Percentiles rank a stretch among this genome's conserved stretches.
Evolutionary conservation across 306 rosid genomes (phyloP).

Genomic region (Glycine tomentella): DNA sequence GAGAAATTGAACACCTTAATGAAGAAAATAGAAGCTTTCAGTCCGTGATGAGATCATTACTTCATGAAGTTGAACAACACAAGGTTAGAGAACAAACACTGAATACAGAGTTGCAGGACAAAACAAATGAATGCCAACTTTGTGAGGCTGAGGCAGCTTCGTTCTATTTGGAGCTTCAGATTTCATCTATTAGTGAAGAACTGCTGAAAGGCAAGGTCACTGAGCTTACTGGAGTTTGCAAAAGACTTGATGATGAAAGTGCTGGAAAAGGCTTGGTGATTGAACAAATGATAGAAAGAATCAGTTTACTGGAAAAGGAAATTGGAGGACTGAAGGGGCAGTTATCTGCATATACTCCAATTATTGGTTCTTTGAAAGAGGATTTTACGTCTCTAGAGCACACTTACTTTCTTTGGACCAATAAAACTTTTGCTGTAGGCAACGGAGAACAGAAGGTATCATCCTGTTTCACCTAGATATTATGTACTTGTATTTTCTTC

Average conservation of each 20-base stretch:
- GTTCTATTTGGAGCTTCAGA: constrained; percentile 82
- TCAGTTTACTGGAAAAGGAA: constrained; percentile 65
- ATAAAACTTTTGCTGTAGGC: constrained; percentile 46
- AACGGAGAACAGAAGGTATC: constrained; percentile 61
- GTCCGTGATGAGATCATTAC: constrained; percentile 57
- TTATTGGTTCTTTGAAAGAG: constrained; percentile 71
- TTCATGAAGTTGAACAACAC: constrained; percentile 64
- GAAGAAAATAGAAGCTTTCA: constrained; percentile 59
- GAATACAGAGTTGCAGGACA: constrained; percentile 71
- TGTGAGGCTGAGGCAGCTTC: constrained; percentile 89
- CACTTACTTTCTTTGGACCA: constrained; percentile 62
- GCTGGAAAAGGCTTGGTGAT: constrained; percentile 61
- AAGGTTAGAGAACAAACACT: constrained; percentile 69
- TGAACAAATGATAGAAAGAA: constrained; percentile 63
- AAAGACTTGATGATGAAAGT: constrained; percentile 71
- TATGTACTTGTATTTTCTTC: not conserved
- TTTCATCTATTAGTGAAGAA: constrained; percentile 73
- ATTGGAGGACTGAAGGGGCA: constrained; percentile 62
- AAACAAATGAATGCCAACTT: constrained; percentile 70
- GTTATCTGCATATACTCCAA: constrained; percentile 73
- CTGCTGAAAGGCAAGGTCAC: constrained; percentile 74
- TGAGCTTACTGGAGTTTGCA: constrained; percentile 74
- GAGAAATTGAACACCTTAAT: constrained; percentile 64
- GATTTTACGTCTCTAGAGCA: constrained; percentile 78
- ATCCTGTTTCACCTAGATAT: constrained; percentile 24